These are phyloP conservation scores for Rhodotorula sp. DNA, from an alignment of 1,284 basidiomycete species.

Conservation along the genomic window DNA sequence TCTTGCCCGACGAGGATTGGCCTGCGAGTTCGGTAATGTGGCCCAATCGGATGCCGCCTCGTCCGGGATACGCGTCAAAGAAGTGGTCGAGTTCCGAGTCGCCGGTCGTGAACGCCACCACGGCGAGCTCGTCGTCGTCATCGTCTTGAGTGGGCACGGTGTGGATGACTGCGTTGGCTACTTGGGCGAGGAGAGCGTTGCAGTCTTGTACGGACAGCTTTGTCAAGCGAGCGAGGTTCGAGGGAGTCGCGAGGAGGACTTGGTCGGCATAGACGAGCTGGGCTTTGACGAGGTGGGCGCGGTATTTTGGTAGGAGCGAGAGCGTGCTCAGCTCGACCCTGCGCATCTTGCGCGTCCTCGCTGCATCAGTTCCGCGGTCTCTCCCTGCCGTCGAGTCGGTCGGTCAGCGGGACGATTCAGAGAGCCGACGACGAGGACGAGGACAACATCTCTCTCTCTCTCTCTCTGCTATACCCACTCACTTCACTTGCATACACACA, in stretches of 20 bases:
- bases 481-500: too few relatives aligned
- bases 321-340: constrained; percentile 22
- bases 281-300: constrained; percentile 18
- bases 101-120: constrained; percentile 12
- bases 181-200: constrained; percentile 10
- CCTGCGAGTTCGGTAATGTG: constrained; percentile 36
- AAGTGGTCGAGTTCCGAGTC: constrained; percentile 27
- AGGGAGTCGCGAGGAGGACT: constrained; percentile 29
- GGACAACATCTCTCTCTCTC: too few relatives aligned
- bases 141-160: too few relatives aligned
- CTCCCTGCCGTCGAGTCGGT: too few relatives aligned
- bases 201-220: constrained; percentile 15
- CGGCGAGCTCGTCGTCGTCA: too few relatives aligned
- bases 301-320: constrained; percentile 8
- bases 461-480: too few relatives aligned
- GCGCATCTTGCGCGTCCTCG: constrained; percentile 8
- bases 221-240: constrained; percentile 9
- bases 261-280: constrained; percentile 24
- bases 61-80: constrained; percentile 6
- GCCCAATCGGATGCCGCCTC: constrained; percentile 25
- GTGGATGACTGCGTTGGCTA: constrained; percentile 16
- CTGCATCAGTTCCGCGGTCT: too few relatives aligned
- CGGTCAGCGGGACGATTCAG: too few relatives aligned
- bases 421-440: too few relatives aligned
- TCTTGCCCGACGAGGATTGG: constrained; percentile 37